Base-by-base conservation (phyloP, 306 rosid genomes). In the Trichosanthes truncata region DNA sequence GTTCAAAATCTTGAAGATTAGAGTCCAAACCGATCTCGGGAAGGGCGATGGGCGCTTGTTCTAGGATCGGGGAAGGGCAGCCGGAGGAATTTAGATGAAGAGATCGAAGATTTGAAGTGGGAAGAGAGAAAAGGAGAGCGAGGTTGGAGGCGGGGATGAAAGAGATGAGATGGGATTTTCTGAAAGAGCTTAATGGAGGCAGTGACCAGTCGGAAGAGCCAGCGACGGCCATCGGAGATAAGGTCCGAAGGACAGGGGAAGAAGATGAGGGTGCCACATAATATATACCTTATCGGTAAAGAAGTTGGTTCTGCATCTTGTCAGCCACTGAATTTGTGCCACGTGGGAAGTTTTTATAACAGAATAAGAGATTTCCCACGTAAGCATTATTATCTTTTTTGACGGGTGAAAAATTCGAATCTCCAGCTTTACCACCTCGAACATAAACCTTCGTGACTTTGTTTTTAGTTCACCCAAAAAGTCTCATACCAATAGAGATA, bases 201-300 rank as follows among this genome's bases (percentile, higher is more conserved):
- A 83, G 74, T 55, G 85, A 86, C 89, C 90, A 92, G 51, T 92
- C 93, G 76, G 90, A 65, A 65, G 87, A 82, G 78, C 71, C 79
- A 25, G 90, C 81, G 80, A 87, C 61, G 86, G 90, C 89, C 93
- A 92, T 90, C 29, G 69, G 45, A 74, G 78, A 72, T 72, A 72
- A 43, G 57, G 57, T 72, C 78, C 25, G 60, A 15, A 48, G 77
- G 59, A 71, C 77, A 55, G 52, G 52, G 33, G 52, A 55, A 6
- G 69, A 25, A 17, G 82, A 21, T 1, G 4, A 3, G 3, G 29
- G 8, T 18, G 78, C 77, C 57, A 72, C 78, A 73, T 46, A 21
- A 23, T 73, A 73, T 49, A 18, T 74, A 74, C 29, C 78, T 49
- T 49, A 48, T 48, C 78, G 13, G 9, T 17, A 49, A 74, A 9